A percentile compares a stretch with the other conserved stretches of the same genome.
Conservation (phyloP, 192 early-diverging fungal species). For the Coemansia sp. region DNA sequence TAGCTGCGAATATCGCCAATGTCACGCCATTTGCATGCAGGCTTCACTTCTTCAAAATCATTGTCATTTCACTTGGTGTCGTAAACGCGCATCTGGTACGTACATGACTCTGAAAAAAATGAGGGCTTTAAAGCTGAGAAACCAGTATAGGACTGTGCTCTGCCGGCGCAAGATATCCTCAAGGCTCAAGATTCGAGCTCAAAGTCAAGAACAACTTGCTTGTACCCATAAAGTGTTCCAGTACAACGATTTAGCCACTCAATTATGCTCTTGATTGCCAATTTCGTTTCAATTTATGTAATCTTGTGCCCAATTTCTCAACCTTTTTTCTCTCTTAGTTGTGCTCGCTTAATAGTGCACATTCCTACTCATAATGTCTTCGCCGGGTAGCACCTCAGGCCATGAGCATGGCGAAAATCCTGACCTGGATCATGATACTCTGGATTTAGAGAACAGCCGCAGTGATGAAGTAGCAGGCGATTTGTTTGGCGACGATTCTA, state of each 20-base stretch:
- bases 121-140: no score
- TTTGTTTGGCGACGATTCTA: constrained; percentile 15
- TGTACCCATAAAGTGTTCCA: no score
- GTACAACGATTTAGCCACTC: neutral
- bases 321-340: neutral
- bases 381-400: constrained; percentile 4
- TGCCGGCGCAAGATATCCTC: no score
- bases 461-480: constrained; percentile 2
- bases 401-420: neutral
- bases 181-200: no score
- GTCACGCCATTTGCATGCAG: no score
- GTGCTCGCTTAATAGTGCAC: neutral
- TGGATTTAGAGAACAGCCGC: neutral
- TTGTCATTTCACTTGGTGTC: no score
- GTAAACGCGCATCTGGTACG: no score
- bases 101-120: no score
- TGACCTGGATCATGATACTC: neutral
- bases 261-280: neutral
- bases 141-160: no score
- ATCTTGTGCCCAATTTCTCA: neutral
- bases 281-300: neutral
- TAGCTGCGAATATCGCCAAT: no score
- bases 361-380: constrained; percentile 5
- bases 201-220: no score
- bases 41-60: no score